Conservation (phyloP, 1,284 basidiomycete genomes). For the Bondarzewia mesenterica region DNA sequence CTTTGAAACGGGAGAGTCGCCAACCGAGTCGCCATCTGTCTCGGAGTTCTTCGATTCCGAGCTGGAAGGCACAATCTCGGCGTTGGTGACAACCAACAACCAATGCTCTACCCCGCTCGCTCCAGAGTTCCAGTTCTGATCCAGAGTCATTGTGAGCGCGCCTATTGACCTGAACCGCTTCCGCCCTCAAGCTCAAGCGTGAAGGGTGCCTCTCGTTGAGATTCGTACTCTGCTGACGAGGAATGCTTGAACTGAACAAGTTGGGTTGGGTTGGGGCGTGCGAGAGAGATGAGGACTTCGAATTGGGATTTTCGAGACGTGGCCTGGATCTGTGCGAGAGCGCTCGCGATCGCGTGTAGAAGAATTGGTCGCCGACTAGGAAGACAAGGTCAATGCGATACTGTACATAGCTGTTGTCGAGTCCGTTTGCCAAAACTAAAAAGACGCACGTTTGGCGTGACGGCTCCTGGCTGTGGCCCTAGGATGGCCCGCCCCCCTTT, state of each 20-base stretch:
- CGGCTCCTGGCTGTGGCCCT: neutral
- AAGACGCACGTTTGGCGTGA: neutral
- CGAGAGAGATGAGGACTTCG: neutral
- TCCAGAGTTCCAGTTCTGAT: conserved; percentile 21
- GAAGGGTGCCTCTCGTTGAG: neutral
- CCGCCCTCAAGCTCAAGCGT: too few relatives aligned
- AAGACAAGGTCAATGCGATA: neutral
- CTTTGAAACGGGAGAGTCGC: neutral
- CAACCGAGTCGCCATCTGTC: neutral
- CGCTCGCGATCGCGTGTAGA: conserved; percentile 14
- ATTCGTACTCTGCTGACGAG: neutral
- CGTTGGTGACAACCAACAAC: conserved; percentile 51
- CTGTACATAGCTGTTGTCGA: conserved; percentile 4
- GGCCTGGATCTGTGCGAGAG: conserved; percentile 33
- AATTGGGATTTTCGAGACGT: conserved; percentile 5
- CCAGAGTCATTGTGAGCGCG: too few relatives aligned
- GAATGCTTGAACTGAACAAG: neutral
- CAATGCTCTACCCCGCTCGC: conserved; percentile 25
- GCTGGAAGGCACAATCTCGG: conserved; percentile 32
- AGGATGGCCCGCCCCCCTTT: conserved; percentile 7
- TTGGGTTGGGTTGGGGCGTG: conserved; percentile 3
- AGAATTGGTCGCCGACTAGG: neutral
- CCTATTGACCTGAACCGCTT: too few relatives aligned
- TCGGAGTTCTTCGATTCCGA: conserved; percentile 33
- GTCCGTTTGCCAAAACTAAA: too few relatives aligned